Evolutionary conservation across 225 moss, liverwort and hornwort species (phyloP).

Genomic region (Climacium dendroides): DNA sequence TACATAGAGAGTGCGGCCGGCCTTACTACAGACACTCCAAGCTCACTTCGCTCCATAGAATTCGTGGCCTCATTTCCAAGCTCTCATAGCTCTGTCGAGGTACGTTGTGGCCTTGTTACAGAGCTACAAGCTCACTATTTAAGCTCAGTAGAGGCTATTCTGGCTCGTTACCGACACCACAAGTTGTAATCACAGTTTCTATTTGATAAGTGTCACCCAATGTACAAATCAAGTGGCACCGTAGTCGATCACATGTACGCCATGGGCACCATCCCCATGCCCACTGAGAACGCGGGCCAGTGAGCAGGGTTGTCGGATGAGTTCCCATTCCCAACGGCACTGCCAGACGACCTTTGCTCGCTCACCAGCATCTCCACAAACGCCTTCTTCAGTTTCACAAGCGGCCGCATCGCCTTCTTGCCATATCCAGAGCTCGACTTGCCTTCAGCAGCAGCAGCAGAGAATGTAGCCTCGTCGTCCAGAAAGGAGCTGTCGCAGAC

Average conservation of each 20-base stretch:
- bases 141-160: not conserved
- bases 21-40: not conserved
- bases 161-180: not conserved
- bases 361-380: not conserved
- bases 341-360: not conserved
- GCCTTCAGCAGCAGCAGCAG: not conserved
- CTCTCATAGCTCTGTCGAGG: not conserved
- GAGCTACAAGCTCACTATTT: not conserved
- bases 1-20: not conserved
- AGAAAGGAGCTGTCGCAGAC: not conserved
- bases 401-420: not conserved
- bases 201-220: not conserved
- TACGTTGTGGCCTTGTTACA: not conserved
- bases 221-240: not conserved
- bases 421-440: not conserved
- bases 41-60: not conserved
- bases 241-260: not conserved
- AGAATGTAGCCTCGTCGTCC: not conserved
- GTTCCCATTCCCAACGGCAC: no score
- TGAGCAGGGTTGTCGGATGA: not conserved
- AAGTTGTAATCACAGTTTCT: not conserved
- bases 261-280: not conserved
- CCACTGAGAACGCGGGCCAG: not conserved
- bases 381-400: constrained; percentile 3
- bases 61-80: not conserved